Evolutionary conservation across 2,329 filamentous ascomycete species (phyloP).

Genomic region (Neonectria neomacrospora): DNA sequence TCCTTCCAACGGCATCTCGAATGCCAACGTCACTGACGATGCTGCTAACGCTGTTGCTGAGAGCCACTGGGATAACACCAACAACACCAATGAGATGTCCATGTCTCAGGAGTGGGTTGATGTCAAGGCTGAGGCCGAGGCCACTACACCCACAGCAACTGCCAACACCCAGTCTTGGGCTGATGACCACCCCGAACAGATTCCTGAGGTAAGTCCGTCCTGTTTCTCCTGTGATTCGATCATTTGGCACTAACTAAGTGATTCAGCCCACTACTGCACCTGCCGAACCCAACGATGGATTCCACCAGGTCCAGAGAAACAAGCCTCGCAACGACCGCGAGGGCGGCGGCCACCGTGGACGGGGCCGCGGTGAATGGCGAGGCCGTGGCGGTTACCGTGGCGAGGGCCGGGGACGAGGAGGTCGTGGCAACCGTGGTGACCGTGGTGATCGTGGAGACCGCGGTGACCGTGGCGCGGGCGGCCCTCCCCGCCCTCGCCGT

Average conservation of each 20-base stretch:
- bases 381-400: slow-evolving; percentile 64
- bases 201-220: slow-evolving; percentile 54
- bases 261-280: slow-evolving; percentile 51
- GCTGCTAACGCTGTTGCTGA: slow-evolving; percentile 71
- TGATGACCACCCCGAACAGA: slow-evolving; percentile 75
- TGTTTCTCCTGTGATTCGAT: not conserved
- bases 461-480: slow-evolving; percentile 51
- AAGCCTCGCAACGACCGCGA: slow-evolving; percentile 65
- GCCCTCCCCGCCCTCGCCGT: slow-evolving; percentile 52
- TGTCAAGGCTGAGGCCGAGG: slow-evolving; percentile 78
- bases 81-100: slow-evolving; percentile 53
- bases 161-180: slow-evolving; percentile 78
- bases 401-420: slow-evolving; percentile 57
- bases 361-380: slow-evolving; percentile 61
- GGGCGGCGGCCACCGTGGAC: slow-evolving; percentile 55
- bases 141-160: slow-evolving; percentile 68
- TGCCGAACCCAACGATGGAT: slow-evolving; percentile 69
- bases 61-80: slow-evolving; percentile 70
- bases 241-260: slow-evolving; percentile 22
- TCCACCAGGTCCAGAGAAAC: slow-evolving; percentile 76
- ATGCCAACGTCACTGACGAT: slow-evolving; percentile 62
- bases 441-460: slow-evolving; percentile 59
- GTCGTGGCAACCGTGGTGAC: slow-evolving; percentile 52
- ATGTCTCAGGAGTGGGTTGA: slow-evolving; percentile 77
- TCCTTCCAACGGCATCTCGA: slow-evolving; percentile 56